Evolutionary conservation across 73 alveolate genomes (phyloP).

Genomic region (Tetrahymena thermophila): DNA sequence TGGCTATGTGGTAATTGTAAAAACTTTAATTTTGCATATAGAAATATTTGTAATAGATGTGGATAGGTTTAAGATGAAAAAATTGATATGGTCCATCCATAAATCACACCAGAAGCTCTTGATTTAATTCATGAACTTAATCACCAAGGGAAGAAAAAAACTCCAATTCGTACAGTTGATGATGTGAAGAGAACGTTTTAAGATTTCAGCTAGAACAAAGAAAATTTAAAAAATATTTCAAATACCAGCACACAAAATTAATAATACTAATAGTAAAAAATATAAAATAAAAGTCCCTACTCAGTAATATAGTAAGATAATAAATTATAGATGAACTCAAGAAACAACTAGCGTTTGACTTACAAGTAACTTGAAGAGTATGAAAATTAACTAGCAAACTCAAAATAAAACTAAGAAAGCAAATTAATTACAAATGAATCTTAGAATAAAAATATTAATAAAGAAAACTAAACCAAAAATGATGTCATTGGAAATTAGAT

Average conservation of each 20-base stretch:
- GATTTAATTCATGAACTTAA: neutral
- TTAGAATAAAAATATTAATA: neutral
- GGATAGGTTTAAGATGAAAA: neutral
- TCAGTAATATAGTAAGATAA: neutral
- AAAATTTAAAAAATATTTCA: neutral
- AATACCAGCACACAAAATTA: neutral
- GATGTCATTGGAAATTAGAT: neutral
- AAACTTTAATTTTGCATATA: slow-evolving; percentile 71
- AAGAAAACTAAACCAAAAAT: neutral
- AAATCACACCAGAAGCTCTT: neutral
- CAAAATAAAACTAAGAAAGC: neutral
- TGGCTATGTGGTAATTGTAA: slow-evolving; percentile 75
- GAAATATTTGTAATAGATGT: slow-evolving; percentile 80
- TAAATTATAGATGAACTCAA: neutral
- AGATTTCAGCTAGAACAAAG: neutral
- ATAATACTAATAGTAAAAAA: neutral
- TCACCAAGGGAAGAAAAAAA: neutral
- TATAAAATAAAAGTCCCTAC: neutral
- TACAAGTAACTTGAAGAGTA: neutral
- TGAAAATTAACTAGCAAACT: neutral
- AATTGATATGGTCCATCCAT: neutral
- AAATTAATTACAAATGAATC: neutral
- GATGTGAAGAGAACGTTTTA: neutral
- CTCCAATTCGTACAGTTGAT: neutral
- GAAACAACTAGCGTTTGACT: neutral